Conservation (phyloP, 805 yeast genomes). For the Nakazawaea holstii region DNA sequence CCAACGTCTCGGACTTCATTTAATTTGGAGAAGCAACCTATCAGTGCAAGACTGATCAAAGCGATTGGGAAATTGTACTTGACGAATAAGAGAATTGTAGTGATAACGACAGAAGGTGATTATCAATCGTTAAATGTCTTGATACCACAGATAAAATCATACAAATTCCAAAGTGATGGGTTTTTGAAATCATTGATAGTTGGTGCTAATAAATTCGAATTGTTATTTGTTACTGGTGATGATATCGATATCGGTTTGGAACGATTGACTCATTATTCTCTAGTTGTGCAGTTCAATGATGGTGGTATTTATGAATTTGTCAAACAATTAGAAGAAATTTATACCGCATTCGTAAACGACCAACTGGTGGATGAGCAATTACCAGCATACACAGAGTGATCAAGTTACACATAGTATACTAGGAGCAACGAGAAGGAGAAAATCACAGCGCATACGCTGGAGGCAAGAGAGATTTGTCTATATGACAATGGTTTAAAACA, state of each 20-base stretch:
- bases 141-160: constrained; percentile 24
- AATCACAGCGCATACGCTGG: neutral
- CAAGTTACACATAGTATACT: no score
- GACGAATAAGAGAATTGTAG: constrained; percentile 36
- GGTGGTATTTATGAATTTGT: constrained; percentile 44
- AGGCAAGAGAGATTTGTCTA: neutral
- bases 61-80: constrained; percentile 32
- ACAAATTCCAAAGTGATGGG: constrained; percentile 29
- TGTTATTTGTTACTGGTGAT: constrained; percentile 16
- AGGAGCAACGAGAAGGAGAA: neutral
- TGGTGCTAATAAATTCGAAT: constrained; percentile 31
- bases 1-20: constrained; percentile 13
- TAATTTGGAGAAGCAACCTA: constrained; percentile 10
- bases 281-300: constrained; percentile 34
- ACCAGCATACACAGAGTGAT: constrained; percentile 32
- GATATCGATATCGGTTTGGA: constrained; percentile 28
- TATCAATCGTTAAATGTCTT: constrained; percentile 35
- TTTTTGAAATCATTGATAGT: constrained; percentile 35
- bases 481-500: no score
- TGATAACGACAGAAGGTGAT: constrained; percentile 36
- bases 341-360: constrained; percentile 30
- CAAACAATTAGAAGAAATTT: constrained; percentile 25
- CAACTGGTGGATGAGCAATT: constrained; percentile 34
- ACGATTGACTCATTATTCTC: constrained; percentile 30
- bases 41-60: constrained; percentile 16